Conservation (phyloP, 345 rosid species). For the Hypericum perforatum region DNA sequence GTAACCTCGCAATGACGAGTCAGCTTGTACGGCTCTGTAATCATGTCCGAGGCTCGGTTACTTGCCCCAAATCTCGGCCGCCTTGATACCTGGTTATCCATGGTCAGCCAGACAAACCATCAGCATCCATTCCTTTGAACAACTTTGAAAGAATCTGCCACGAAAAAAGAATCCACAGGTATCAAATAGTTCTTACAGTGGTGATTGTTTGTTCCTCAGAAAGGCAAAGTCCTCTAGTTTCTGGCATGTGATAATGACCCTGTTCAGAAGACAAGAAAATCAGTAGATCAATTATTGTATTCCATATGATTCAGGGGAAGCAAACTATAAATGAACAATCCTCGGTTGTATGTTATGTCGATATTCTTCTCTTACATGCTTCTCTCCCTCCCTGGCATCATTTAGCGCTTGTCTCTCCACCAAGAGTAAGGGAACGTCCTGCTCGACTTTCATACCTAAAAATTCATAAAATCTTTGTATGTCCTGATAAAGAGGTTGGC, state of each 20-base stretch:
- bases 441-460: slow-evolving; percentile 27
- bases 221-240: slow-evolving; percentile 11
- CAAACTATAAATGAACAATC: no score
- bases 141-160: background rate
- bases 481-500: slow-evolving; percentile 25
- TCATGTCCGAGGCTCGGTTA: background rate
- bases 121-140: background rate
- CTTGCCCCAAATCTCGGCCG: slow-evolving; percentile 8
- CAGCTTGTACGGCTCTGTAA: slow-evolving; percentile 8
- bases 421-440: slow-evolving; percentile 21
- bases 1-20: slow-evolving; percentile 8
- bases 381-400: slow-evolving; percentile 49
- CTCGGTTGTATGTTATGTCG: no score
- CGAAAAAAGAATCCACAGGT: background rate
- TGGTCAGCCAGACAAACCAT: background rate
- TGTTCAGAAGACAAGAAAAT: background rate
- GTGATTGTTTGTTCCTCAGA: slow-evolving; percentile 10
- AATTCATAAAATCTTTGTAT: slow-evolving; percentile 21
- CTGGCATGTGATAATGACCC: slow-evolving; percentile 11
- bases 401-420: slow-evolving; percentile 31
- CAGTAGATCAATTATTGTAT: no score
- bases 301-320: no score
- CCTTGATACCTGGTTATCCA: slow-evolving; percentile 3
- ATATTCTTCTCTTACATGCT: slow-evolving; percentile 43
- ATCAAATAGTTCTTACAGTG: slow-evolving; percentile 1